These are phyloP conservation scores for Saraca asoca DNA, from an alignment of 331 rosid genomes.

Conservation along the genomic window DNA sequence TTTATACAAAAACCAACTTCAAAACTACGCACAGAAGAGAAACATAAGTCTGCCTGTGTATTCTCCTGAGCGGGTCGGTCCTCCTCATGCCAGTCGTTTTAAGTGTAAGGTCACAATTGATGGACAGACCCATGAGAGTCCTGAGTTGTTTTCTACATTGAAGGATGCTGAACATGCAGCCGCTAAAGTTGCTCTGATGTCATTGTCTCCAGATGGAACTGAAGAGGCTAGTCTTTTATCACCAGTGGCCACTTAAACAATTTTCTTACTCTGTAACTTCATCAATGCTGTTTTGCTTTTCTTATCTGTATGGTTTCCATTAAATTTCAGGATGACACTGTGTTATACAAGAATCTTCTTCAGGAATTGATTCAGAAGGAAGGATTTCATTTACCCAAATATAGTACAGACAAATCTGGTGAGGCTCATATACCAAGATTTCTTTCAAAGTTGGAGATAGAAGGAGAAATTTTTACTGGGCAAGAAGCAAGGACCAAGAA, in stretches of 20 bases:
- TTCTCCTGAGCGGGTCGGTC: slow-evolving; percentile 70
- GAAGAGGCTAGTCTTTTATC: slow-evolving; percentile 58
- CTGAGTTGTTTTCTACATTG: slow-evolving; percentile 48
- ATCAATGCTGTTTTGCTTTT: slow-evolving; percentile 10
- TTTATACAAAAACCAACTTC: slow-evolving; percentile 67
- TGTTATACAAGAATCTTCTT: slow-evolving; percentile 69
- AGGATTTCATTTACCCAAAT: slow-evolving; percentile 51
- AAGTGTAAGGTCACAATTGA: slow-evolving; percentile 61
- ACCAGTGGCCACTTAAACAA: slow-evolving; percentile 3
- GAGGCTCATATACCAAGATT: slow-evolving; percentile 61
- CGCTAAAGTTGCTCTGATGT: slow-evolving; percentile 65
- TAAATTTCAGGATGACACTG: slow-evolving; percentile 45
- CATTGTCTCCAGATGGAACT: slow-evolving; percentile 47
- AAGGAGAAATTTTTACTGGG: slow-evolving; percentile 59
- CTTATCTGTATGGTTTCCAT: slow-evolving; percentile 23
- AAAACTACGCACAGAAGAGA: slow-evolving; percentile 60
- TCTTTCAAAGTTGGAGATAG: slow-evolving; percentile 65
- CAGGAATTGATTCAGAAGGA: slow-evolving; percentile 73
- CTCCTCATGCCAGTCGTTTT: slow-evolving; percentile 65
- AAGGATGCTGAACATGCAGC: slow-evolving; percentile 89
- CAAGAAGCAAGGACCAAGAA: slow-evolving; percentile 66
- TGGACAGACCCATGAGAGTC: slow-evolving; percentile 58
- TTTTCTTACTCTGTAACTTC: slow-evolving; percentile 7
- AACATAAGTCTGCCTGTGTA: slow-evolving; percentile 58
- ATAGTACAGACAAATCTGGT: slow-evolving; percentile 48